phyloP scores from a whole-genome alignment of 768 basidiomycete genomes.

The Boletus speciosus region DNA sequence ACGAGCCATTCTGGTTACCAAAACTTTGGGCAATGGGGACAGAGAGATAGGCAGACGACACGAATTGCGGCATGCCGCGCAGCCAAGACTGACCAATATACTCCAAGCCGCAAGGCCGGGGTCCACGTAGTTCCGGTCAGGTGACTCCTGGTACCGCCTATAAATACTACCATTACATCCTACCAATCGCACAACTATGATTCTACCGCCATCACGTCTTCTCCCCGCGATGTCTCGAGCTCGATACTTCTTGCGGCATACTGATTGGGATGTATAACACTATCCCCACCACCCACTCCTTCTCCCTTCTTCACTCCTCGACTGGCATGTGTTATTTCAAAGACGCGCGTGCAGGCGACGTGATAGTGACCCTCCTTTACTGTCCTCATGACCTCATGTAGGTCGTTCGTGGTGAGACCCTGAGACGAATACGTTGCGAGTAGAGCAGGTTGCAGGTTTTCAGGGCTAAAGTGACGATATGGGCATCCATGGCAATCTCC shows the following conservation, averaged over 20 bases:
- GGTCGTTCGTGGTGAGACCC: conserved; percentile 62
- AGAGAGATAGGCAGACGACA: conserved; percentile 28
- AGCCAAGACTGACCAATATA: conserved; percentile 8
- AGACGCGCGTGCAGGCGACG: conserved; percentile 95
- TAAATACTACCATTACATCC: not conserved
- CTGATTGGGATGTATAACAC: conserved; percentile 92
- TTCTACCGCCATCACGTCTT: conserved; percentile 45
- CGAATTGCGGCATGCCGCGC: conserved; percentile 15
- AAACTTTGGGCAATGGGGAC: not conserved
- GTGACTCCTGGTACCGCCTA: conserved; percentile 23
- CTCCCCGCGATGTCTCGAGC: conserved; percentile 45
- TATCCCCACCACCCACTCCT: conserved; percentile 81
- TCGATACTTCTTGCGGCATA: conserved; percentile 75
- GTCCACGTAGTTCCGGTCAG: conserved; percentile 3
- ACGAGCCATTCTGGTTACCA: conserved; percentile 19
- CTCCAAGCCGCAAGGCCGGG: conserved; percentile 4
- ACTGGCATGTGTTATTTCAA: conserved; percentile 82
- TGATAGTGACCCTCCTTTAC: conserved; percentile 86
- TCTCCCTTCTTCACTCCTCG: conserved; percentile 83
- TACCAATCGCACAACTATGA: not conserved
- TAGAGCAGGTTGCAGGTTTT: conserved; percentile 78
- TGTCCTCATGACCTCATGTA: conserved; percentile 76
- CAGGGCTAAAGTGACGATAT: conserved; percentile 81
- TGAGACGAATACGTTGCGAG: conserved; percentile 61
- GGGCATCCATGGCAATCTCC: conserved; percentile 85